Conservation (phyloP, 352 stramenopile genomes). For the Aphanomyces stellatus region DNA sequence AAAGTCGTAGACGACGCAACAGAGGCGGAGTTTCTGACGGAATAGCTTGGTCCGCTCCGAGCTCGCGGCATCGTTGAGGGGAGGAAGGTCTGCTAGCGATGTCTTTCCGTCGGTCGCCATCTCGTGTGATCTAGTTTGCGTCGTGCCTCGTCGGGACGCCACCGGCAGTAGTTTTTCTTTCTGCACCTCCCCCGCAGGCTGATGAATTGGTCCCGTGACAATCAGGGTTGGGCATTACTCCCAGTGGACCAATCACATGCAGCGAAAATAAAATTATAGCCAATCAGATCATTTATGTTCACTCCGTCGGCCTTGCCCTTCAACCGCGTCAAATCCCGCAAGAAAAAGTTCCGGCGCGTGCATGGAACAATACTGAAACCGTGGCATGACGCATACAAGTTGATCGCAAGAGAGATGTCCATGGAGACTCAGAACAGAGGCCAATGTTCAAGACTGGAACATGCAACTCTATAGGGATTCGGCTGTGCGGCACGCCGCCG, state of each 20-base stretch:
- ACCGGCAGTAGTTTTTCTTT: not conserved
- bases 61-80: constrained; percentile 42
- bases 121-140: too few relatives aligned
- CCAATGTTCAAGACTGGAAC: too few relatives aligned
- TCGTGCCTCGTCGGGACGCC: not conserved
- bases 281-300: not conserved
- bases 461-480: too few relatives aligned
- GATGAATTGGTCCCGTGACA: not conserved
- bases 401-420: too few relatives aligned
- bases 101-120: not conserved
- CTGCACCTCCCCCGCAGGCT: not conserved
- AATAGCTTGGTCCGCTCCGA: constrained; percentile 55
- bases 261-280: not conserved
- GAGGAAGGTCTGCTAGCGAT: constrained; percentile 47
- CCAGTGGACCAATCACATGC: not conserved
- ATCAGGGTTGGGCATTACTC: not conserved
- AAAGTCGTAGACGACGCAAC: constrained; percentile 50
- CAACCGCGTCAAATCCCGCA: too few relatives aligned
- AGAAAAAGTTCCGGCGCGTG: too few relatives aligned
- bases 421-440: too few relatives aligned
- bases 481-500: too few relatives aligned
- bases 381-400: too few relatives aligned
- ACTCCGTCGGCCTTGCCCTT: too few relatives aligned
- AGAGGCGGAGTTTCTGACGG: constrained; percentile 58
- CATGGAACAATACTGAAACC: too few relatives aligned